A percentile compares a stretch with the other conserved stretches of the same genome.
Conservation (phyloP, 164 flowering plant species). For the Piper betle region DNA sequence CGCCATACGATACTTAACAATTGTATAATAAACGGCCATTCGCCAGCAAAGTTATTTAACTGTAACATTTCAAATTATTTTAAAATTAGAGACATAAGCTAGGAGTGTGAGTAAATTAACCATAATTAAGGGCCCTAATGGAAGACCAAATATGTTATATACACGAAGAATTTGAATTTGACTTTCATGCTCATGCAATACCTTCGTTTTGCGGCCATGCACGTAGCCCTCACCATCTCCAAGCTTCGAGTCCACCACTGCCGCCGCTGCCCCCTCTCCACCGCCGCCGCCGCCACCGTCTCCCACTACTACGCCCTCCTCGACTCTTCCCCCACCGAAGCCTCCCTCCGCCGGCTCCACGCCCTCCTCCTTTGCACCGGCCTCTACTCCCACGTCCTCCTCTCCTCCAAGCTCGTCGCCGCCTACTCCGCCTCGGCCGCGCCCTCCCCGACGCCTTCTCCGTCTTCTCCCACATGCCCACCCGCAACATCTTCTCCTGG, state of each 20-base stretch:
- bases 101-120: no score
- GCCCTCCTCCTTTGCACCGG: conserved; percentile 9
- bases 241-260: not conserved
- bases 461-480: conserved; percentile 17
- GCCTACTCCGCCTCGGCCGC: conserved; percentile 11
- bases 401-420: conserved; percentile 14
- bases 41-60: no score
- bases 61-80: no score
- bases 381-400: conserved; percentile 10
- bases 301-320: conserved; percentile 14
- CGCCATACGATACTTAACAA: no score
- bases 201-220: not conserved
- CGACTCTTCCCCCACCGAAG: conserved; percentile 8
- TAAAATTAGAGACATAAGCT: no score
- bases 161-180: no score
- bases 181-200: no score
- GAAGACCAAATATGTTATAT: no score
- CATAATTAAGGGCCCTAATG: no score
- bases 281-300: not conserved
- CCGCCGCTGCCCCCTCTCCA: not conserved
- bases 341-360: conserved; percentile 8
- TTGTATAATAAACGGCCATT: no score
- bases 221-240: not conserved
- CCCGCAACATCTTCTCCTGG: conserved; percentile 15
- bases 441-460: conserved; percentile 9